These are phyloP conservation scores for Boletus vinaceobasis DNA, from an alignment of 768 basidiomycete species.

Conservation along the genomic window DNA sequence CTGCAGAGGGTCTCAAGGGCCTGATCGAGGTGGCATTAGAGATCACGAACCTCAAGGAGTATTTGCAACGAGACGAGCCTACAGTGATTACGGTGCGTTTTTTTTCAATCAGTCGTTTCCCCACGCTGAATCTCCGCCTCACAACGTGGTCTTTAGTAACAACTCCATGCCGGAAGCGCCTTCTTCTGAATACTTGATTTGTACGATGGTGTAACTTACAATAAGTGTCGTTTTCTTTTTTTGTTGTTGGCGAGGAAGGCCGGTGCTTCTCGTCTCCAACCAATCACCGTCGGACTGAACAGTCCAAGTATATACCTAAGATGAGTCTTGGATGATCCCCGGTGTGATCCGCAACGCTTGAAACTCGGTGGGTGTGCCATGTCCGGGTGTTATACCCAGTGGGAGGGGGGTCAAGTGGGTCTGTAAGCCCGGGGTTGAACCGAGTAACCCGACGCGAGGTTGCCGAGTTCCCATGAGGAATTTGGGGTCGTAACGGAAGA, in stretches of 20 bases:
- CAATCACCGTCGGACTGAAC: background rate
- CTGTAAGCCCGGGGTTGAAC: background rate
- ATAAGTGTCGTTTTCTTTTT: slow-evolving; percentile 10
- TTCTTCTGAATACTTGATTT: slow-evolving; percentile 1
- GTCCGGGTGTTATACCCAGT: too few species aligned
- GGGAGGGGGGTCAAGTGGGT: background rate
- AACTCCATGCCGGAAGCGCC: background rate
- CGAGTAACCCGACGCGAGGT: background rate
- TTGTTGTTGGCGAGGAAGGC: background rate
- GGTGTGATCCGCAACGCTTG: background rate
- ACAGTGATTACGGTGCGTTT: slow-evolving; percentile 89
- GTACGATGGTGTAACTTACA: slow-evolving; percentile 11
- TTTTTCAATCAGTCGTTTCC: background rate
- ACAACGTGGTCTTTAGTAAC: slow-evolving; percentile 14
- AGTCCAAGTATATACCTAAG: background rate
- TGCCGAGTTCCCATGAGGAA: background rate
- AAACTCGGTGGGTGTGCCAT: background rate
- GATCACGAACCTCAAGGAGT: slow-evolving; percentile 80
- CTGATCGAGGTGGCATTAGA: slow-evolving; percentile 93
- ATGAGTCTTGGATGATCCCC: too few species aligned
- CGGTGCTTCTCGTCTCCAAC: slow-evolving; percentile 10
- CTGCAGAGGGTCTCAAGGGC: slow-evolving; percentile 88
- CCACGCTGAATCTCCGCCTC: slow-evolving; percentile 4
- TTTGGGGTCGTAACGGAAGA: background rate
- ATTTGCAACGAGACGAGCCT: slow-evolving; percentile 83